Base-by-base conservation (phyloP, 148 eudicot species). In the Beta vulgaris region DNA sequence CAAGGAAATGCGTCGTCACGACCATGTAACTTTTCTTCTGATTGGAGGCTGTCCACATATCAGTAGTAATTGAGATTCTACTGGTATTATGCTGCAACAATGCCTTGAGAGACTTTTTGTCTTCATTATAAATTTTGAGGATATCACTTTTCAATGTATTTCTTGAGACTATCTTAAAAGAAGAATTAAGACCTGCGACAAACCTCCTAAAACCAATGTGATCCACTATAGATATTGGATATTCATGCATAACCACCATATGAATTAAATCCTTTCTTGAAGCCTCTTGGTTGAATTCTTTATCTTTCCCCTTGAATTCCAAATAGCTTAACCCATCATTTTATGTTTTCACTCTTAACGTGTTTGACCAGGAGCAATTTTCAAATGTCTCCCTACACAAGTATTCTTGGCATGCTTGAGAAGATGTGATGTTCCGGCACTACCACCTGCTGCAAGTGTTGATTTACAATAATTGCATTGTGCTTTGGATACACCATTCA, bases 21-120 rank as follows among this genome's bases (percentile, higher is more conserved):
- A 32, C 73, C 73, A 69, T 69, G 7, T 69, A 69, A 2, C 73
- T 40, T 36, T 69, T 69, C 73, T 69, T 69, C 28, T 69, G 73
- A 16, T 69, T 69, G 9, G 73, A 49, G 37, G 73, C 25, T 7
- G 58, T 69, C 73, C 73, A 69, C 6, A 69, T 48, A 48, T 69
- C 59, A 31, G 58, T 69, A 16, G 73, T 69, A 18, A 67, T 51
- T 18, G 53, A 9, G 0, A 68, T 14, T 16, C 36, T 64, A 64
- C 68, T 64, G 0, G 18, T 23, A 64, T 64, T 64, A 36, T 15
- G 23, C n/a, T 18, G 21, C 37, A 68, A 68, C 37, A 68, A 46
- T 18, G 21, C 10, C 57, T 68, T 44, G 32, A 68, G 34, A 6
- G 54, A 28, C 5, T 23, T 11, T 2, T 68, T 68, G 1, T 46